Conservation (phyloP, 768 basidiomycete genomes). For the Terana coerulea region DNA sequence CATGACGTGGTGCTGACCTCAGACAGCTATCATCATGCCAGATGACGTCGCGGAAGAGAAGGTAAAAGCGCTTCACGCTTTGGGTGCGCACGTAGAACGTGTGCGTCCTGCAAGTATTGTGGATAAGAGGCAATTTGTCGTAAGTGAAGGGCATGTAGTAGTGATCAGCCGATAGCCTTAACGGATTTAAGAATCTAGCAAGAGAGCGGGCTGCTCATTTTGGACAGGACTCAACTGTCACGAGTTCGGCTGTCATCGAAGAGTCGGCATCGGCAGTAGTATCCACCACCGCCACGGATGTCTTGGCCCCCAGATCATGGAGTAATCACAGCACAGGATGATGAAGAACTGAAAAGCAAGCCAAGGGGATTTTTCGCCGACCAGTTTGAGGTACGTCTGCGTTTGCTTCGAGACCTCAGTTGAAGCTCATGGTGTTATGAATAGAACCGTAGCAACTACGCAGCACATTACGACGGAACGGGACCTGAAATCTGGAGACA, state of each 20-base stretch:
- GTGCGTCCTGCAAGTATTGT: slow-evolving; percentile 95
- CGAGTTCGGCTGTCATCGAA: slow-evolving; percentile 20
- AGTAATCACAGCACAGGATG: slow-evolving; percentile 28
- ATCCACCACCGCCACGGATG: slow-evolving; percentile 42
- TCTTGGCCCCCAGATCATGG: slow-evolving; percentile 25
- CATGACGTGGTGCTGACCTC: no score
- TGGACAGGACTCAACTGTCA: slow-evolving; percentile 37
- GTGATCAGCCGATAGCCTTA: neutral
- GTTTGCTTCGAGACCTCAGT: neutral
- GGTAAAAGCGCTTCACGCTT: slow-evolving; percentile 71
- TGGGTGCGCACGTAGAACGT: slow-evolving; percentile 87
- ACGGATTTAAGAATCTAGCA: slow-evolving; percentile 71
- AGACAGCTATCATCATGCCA: slow-evolving; percentile 86
- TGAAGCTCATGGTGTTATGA: neutral
- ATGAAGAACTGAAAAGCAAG: slow-evolving; percentile 40
- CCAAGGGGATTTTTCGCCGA: slow-evolving; percentile 92
- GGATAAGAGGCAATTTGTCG: slow-evolving; percentile 85
- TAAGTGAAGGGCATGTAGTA: slow-evolving; percentile 33
- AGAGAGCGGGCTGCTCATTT: slow-evolving; percentile 74
- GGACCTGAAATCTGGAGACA: slow-evolving; percentile 96
- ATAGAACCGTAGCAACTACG: slow-evolving; percentile 85
- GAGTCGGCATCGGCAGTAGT: slow-evolving; percentile 49
- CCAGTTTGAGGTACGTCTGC: slow-evolving; percentile 73
- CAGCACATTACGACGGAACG: slow-evolving; percentile 85
- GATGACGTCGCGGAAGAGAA: slow-evolving; percentile 92